Evolutionary conservation across 176 grass and related monocot genomes (phyloP).

Genomic region (Panicum miliaceum): DNA sequence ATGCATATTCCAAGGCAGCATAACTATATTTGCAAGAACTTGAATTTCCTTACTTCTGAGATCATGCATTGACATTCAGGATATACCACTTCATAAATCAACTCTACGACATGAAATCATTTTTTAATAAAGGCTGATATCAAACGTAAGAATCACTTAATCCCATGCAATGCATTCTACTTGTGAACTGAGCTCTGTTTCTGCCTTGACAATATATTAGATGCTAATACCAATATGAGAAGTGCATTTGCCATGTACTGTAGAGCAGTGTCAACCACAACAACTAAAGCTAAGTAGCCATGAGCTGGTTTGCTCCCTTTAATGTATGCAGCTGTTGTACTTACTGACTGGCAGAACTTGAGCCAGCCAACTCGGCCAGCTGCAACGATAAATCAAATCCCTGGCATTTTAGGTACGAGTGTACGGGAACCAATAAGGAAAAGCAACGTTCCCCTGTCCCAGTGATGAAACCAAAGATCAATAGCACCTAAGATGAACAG

Average conservation of each 20-base stretch:
- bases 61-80: not conserved
- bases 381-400: conserved; percentile 28
- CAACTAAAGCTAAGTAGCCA: conserved; percentile 55
- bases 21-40: not conserved
- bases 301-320: conserved; percentile 63
- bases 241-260: conserved; percentile 5
- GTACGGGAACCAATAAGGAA: too few species aligned
- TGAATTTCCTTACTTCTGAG: not conserved
- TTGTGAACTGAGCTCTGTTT: too few species aligned
- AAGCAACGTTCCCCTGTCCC: too few species aligned
- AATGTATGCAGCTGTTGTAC: conserved; percentile 57
- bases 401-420: not conserved
- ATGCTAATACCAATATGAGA: not conserved
- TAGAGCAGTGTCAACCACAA: conserved; percentile 52
- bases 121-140: not conserved
- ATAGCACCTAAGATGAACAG: not conserved
- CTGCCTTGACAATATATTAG: not conserved
- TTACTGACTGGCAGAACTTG: conserved; percentile 51
- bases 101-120: not conserved
- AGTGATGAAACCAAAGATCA: not conserved
- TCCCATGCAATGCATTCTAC: not conserved
- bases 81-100: not conserved
- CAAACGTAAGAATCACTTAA: not conserved
- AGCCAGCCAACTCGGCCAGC: conserved; percentile 69
- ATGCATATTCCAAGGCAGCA: not conserved